Evolutionary conservation across 2,329 filamentous ascomycete species (phyloP).

Genomic region (Elsinoe batatas): DNA sequence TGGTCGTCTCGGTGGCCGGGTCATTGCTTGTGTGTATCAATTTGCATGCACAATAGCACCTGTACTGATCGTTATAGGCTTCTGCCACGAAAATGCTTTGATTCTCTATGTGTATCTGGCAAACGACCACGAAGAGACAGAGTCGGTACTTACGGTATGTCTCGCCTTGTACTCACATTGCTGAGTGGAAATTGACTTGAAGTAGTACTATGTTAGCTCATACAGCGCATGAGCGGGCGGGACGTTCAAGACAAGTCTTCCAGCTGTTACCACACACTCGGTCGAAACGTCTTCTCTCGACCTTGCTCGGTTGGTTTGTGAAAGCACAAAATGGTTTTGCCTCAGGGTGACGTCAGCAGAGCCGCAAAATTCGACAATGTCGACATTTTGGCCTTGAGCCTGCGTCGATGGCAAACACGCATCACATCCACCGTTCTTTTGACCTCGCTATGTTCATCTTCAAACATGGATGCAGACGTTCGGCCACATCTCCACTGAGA

Average conservation of each 20-base stretch:
- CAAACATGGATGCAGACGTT: slow-evolving; percentile 19
- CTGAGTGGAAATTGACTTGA: slow-evolving; percentile 18
- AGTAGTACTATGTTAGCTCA: slow-evolving; percentile 49
- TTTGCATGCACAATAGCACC: neutral
- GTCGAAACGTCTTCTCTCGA: too few species aligned
- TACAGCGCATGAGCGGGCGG: slow-evolving; percentile 34
- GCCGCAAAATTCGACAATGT: neutral
- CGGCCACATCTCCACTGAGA: slow-evolving; percentile 1
- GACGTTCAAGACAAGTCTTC: too few species aligned
- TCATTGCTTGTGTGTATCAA: slow-evolving; percentile 69
- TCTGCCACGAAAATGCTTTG: slow-evolving; percentile 68
- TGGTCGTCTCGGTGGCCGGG: slow-evolving; percentile 74
- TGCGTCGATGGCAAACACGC: too few species aligned
- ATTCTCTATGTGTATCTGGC: slow-evolving; percentile 76
- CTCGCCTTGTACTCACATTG: neutral
- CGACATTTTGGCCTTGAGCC: too few species aligned
- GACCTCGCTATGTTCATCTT: slow-evolving; percentile 21
- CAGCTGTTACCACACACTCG: too few species aligned
- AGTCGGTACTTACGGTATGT: slow-evolving; percentile 66
- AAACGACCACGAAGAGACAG: slow-evolving; percentile 59
- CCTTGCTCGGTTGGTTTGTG: too few species aligned
- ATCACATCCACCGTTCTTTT: too few species aligned
- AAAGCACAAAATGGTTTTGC: too few species aligned
- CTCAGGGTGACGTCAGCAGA: neutral
- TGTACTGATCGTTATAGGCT: slow-evolving; percentile 36